Evolutionary conservation across 148 eudicot genomes (phyloP), one percentile per base, ranked within the genome.

Genomic region (Chenopodium berlandieri): DNA sequence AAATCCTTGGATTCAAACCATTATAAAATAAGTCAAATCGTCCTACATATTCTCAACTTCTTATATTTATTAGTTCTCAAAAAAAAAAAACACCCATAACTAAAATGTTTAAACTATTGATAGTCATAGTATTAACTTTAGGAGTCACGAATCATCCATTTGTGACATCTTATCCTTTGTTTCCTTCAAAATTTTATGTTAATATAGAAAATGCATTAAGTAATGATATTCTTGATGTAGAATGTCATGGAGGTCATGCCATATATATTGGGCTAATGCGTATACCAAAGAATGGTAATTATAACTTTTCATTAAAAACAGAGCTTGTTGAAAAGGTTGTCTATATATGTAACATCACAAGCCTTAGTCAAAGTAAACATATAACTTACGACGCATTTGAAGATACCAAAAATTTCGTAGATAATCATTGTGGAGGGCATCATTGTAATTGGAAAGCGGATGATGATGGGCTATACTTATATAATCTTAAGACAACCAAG

Each of bases 401-500:
- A 62, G 66, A 83, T 16, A 78, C 73, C 7, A 27, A 1, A 0
- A 27, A 16, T 27, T 78, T 78, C 16, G 79, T 66, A 4, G 85
- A 83, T 50, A 12, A 23, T 0, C 9, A 0, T 16, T 83, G 85
- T 66, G 82, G 85, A 1, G 82, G 82, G 9, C 85, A 73, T 37
- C 85, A 83, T 75, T 83, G 85, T 50, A 73, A 27, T 73, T 83
- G 85, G 85, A 79, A 13, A 47, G 30, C 71, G 1, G 31, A 14
- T 11, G 85, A 83, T n/a, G 81, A 83, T 78, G 85, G 71, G 4
- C 52, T 83, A 30, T 83, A 30, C 25, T 4, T 83, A 56, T 83
- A 62, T 48, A 48, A 77, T 32, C 12, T 9, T 19, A 72, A 78
- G 64, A 34, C 47, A 7, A 4, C 0, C 1, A 27, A 60, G 32